A percentile compares a stretch with the other conserved stretches of the same genome.
Conservation (phyloP, 2,329 filamentous ascomycete species). For the Fusarium sp. region DNA sequence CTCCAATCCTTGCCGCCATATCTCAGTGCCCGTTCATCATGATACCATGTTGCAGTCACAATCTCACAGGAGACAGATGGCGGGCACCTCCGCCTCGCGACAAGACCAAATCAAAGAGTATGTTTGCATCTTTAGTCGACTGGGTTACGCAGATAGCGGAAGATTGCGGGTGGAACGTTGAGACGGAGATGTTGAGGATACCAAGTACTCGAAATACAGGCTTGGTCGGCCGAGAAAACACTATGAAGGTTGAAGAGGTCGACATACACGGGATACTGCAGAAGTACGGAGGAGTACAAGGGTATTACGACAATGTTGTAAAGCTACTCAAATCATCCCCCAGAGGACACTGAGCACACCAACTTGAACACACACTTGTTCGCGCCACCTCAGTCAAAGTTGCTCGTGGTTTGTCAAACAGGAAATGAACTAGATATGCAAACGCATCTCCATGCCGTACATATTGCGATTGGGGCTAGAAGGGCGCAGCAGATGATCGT, state of each 20-base stretch:
- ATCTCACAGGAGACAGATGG: constrained; percentile 78
- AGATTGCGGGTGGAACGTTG: constrained; percentile 78
- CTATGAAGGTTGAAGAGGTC: constrained; percentile 43
- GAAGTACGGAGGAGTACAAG: constrained; percentile 65
- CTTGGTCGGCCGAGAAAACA: constrained; percentile 72
- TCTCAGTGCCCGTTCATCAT: constrained; percentile 85
- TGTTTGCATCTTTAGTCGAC: constrained; percentile 83
- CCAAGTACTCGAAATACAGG: constrained; percentile 91
- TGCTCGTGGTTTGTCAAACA: background rate
- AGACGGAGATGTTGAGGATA: constrained; percentile 89
- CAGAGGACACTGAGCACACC: constrained; percentile 34
- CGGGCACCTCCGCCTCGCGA: constrained; percentile 70
- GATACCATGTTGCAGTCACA: constrained; percentile 95
- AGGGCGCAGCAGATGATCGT: background rate
- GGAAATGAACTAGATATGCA: background rate
- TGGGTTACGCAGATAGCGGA: constrained; percentile 78
- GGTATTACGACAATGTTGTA: constrained; percentile 68
- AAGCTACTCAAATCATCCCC: constrained; percentile 64
- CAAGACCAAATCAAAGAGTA: constrained; percentile 67
- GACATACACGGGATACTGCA: constrained; percentile 58
- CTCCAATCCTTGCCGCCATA: constrained; percentile 83
- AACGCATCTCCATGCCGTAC: background rate
- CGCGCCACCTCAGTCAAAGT: background rate
- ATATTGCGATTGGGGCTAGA: background rate
- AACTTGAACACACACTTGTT: background rate